Evolutionary conservation across 257 asterid species (phyloP).

Genomic region (Coffea eugenioides): DNA sequence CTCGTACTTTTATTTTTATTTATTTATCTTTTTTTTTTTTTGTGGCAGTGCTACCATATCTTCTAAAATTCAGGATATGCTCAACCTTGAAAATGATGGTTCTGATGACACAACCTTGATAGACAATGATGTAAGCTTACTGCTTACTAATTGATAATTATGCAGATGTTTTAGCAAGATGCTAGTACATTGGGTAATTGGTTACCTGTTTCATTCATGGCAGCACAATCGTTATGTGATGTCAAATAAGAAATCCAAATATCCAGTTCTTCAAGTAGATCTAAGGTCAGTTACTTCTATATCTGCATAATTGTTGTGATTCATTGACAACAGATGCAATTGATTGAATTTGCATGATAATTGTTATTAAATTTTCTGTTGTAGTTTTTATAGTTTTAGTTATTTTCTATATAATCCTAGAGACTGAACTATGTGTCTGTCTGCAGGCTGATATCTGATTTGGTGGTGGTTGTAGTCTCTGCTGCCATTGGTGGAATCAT

Average conservation of each 20-base stretch:
- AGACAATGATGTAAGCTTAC: slow-evolving; percentile 61
- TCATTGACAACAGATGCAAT: neutral
- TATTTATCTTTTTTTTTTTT: slow-evolving; percentile 6
- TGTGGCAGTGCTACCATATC: slow-evolving; percentile 58
- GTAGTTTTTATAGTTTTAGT: neutral
- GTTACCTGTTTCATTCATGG: slow-evolving; percentile 23
- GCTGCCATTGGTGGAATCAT: slow-evolving; percentile 97
- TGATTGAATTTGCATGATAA: slow-evolving; percentile 18
- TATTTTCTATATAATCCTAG: neutral
- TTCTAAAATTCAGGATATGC: slow-evolving; percentile 77
- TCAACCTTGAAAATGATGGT: slow-evolving; percentile 69
- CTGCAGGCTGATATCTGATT: slow-evolving; percentile 91
- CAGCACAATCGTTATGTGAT: slow-evolving; percentile 91
- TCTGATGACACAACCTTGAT: slow-evolving; percentile 70
- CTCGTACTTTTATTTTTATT: neutral
- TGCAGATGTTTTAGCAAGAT: neutral
- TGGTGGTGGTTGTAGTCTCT: slow-evolving; percentile 96
- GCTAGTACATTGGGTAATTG: slow-evolving; percentile 6
- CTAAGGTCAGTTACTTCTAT: slow-evolving; percentile 47
- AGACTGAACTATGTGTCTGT: neutral
- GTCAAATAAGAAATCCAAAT: slow-evolving; percentile 90
- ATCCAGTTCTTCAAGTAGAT: slow-evolving; percentile 95
- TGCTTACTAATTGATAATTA: slow-evolving; percentile 5
- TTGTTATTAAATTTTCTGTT: slow-evolving; percentile 11
- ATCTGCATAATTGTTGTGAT: slow-evolving; percentile 1